Base-by-base conservation (phyloP, 257 asterid genomes). In the Handroanthus guayacan region DNA sequence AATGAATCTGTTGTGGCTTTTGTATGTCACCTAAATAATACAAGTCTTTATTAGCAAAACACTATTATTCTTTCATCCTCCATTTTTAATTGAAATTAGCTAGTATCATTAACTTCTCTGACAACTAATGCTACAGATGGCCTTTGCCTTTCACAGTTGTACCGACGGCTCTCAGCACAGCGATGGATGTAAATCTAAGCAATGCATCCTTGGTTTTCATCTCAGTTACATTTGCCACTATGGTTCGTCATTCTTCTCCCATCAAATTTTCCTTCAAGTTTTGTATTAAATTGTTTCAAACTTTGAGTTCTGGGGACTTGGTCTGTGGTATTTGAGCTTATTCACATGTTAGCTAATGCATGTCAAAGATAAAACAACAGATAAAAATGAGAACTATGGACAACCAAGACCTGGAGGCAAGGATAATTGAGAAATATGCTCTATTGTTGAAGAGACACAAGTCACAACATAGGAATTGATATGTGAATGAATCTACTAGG, bases 111-210 rank as follows among this genome's bases (percentile, higher is more conserved):
- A 79, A 87, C 95, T 87, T 83, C 83, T 83, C 90, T 88, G 84
- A 87, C 86, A 86, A 89, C 97, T 93, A 95, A 93, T 89, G 97
- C 89, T 83, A 92, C 95, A 89, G 94, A 95, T 86, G 92, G 91
- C 86, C 90, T 90, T 89, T 91, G 86, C 92, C 87, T 91, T 93
- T 91, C 92, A 87, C 99, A 95, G 99, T 95, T 90, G 98, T 95
- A 84, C 99, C 99, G 43, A 93, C 94, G 74, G 97, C 97, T 80
- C 95, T 95, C 84, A 80, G 97, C 89, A 95, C 99, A 47, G 98
- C 99, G 62, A 85, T 95, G 98, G 99, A 95, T 85, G 80, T 95
- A 75, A 95, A 95, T 86, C 89, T 95, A 86, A 95, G 98, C 91
- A 95, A 95, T 71, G 97, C 82, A 17, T 95, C 99, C 70, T 91